phyloP scores from a whole-genome alignment of 352 stramenopile species.

The Phytopythium kandeliae region DNA sequence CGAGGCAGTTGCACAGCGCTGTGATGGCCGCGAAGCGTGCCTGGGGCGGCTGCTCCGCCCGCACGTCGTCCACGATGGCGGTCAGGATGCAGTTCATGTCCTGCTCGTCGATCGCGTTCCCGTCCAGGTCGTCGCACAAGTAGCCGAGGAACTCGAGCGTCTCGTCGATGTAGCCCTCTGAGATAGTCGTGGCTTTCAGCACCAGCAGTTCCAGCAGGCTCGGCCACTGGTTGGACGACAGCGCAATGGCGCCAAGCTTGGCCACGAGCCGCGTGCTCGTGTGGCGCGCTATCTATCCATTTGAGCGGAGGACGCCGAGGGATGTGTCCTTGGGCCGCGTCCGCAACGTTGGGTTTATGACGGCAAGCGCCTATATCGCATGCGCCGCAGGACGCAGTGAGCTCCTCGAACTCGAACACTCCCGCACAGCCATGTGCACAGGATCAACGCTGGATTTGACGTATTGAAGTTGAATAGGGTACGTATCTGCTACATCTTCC shows the following conservation, averaged over 20 bases:
- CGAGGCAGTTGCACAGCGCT: constrained; percentile 92
- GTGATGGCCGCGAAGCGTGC: constrained; percentile 91
- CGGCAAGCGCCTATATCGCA: too few species aligned
- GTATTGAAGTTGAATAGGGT: too few species aligned
- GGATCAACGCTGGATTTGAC: too few species aligned
- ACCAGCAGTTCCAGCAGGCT: constrained; percentile 89
- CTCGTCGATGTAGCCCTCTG: constrained; percentile 89
- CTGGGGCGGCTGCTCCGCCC: constrained; percentile 68
- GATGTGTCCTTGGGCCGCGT: constrained; percentile 74
- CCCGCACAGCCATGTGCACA: too few species aligned
- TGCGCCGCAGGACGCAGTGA: too few species aligned
- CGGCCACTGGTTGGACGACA: constrained; percentile 93
- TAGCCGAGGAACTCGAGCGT: constrained; percentile 84
- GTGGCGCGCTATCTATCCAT: constrained; percentile 62
- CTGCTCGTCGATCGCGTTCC: constrained; percentile 63
- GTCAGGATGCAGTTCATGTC: constrained; percentile 96
- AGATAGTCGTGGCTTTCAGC: constrained; percentile 86
- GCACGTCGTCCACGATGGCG: constrained; percentile 96
- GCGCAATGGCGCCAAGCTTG: constrained; percentile 92
- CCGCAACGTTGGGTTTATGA: constrained; percentile 62
- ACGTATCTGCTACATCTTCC: too few species aligned
- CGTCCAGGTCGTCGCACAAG: constrained; percentile 77
- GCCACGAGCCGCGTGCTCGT: constrained; percentile 90
- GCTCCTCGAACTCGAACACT: too few species aligned
- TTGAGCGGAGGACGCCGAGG: constrained; percentile 55